A percentile compares a stretch with the other conserved stretches of the same genome.
These are phyloP conservation scores for Rubia peregrina DNA, from an alignment of 305 asterid species.

Conservation along the genomic window DNA sequence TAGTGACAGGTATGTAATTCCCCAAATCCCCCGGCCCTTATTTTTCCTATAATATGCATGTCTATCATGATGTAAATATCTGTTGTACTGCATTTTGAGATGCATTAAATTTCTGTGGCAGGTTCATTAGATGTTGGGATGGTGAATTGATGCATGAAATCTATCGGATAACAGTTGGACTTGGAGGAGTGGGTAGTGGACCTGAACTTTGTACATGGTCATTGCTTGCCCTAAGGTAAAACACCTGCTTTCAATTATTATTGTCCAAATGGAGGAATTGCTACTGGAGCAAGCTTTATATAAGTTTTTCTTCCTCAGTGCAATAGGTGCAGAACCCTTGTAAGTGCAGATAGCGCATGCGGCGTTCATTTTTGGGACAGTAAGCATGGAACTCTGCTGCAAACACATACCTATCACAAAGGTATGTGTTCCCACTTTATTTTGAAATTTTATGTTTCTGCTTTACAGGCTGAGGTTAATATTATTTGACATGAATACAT, in stretches of 20 bases:
- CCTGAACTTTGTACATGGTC: constrained; percentile 89
- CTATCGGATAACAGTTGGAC: constrained; percentile 79
- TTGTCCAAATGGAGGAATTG: neutral
- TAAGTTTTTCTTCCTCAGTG: constrained; percentile 15
- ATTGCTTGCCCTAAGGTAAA: constrained; percentile 75
- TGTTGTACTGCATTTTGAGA: constrained; percentile 3
- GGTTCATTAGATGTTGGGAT: constrained; percentile 97
- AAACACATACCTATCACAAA: constrained; percentile 79
- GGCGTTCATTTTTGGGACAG: constrained; percentile 92
- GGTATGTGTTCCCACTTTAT: too few relatives aligned
- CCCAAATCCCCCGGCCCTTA: constrained; percentile 10
- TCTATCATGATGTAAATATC: too few relatives aligned
- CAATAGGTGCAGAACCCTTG: constrained; percentile 82
- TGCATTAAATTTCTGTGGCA: constrained; percentile 19
- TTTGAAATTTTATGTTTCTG: too few relatives aligned
- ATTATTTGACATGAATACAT: too few relatives aligned
- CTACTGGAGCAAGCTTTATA: neutral
- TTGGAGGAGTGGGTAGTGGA: constrained; percentile 65
- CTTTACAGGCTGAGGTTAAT: too few relatives aligned
- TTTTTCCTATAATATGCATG: neutral
- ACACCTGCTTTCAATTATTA: neutral
- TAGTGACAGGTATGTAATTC: constrained; percentile 72
- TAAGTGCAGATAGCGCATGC: constrained; percentile 92
- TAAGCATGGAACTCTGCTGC: constrained; percentile 76
- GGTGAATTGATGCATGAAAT: constrained; percentile 55